Evolutionary conservation across 129 eudicot genomes (phyloP), one percentile per base, ranked within the genome.

Genomic region (Flaveria trinervia): DNA sequence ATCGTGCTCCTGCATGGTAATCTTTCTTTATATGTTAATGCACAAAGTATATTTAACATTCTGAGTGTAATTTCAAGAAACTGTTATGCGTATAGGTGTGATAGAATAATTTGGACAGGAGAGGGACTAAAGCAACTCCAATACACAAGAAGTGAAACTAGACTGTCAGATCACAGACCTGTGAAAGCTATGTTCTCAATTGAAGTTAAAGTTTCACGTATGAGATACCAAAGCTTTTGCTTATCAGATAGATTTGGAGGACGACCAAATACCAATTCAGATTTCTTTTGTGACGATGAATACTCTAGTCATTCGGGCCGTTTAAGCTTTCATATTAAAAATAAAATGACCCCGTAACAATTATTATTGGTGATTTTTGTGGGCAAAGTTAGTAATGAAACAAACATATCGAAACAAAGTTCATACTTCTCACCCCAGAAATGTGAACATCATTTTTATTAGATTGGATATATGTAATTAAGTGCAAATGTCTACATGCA

Each of bases 1-100:
- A 83, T 64, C 91, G 96, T 54, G 83, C 92, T 80, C 97, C 97
- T 10, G 97, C 97, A 70, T 89, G 97, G 97, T 92, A 80, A 70
- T 44, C 13, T 33, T 36, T 36, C 28, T 17, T 16, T 25, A 17
- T 52, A 22, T 67, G 8, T 36, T 73, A 59, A 7, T 17, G 33
- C 28, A 22, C 28, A 36, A 36, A 65, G 1, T 17, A 65, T 36
- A 16, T 7, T 7, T 36, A 36, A 39, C 13, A n/a, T 67, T 4
- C 15, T 5, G 23, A 30, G 46, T 4, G 12, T 5, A 28, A 67
- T 18, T 33, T 56, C 3, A 39, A 73, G 20, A 33, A 48, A 10
- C 6, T 4, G 46, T 55, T 13, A 50, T 3, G 44, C 54, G 0
- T 23, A 65, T 72, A 90, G 96, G 96, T 90, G 96, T 46, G 96